Base-by-base conservation (phyloP, 331 rosid genomes). In the Arachis monticola region DNA sequence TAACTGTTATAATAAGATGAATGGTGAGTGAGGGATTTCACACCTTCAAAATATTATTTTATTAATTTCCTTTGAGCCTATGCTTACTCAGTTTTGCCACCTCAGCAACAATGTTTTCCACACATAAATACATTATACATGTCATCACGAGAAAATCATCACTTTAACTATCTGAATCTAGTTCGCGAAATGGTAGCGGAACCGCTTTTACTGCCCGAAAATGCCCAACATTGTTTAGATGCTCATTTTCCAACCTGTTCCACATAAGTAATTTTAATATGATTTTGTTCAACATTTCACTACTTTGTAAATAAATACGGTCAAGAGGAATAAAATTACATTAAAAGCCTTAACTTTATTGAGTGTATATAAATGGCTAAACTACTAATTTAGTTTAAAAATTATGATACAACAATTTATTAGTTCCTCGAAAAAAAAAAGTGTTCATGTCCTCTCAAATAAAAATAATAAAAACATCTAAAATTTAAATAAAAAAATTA, bases 241-340 rank as follows among this genome's bases (percentile, higher is more conserved):
- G 97, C 85, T 92, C 99, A 74, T 94, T 86, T 87, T 94, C 99
- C 75, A 94, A 56, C 85, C 99, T 94, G 86, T 64, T 69, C 50
- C 9, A 65, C 44, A 10, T 0, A 14, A 56, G 7, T 77, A 40
- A 58, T 62, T 32, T 35, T 14, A 22, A 56, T 12, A 51, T 13
- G 30, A n/a, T 41, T 41, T 41, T 41, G 45, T 40, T 35, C 4
- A 10, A 51, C 3, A 1, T 69, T 69, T 9, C 41, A 55, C 38
- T 27, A 13, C 40, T 5, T 14, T 22, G 46, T 1, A 10, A 35
- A 35, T 8, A n/a, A 63, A 1, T n/a, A 13, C 2, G 10, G 8
- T 1, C 35, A 40, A 38, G 10, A 13, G 10, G 10, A 56, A 66
- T 27, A 17, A 14, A 56, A 66, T 27, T 17, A 46, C 1, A 7